Evolutionary conservation across 306 rosid genomes (phyloP), one percentile per base, ranked within the genome.

Genomic region (Cucumis cinereus): DNA sequence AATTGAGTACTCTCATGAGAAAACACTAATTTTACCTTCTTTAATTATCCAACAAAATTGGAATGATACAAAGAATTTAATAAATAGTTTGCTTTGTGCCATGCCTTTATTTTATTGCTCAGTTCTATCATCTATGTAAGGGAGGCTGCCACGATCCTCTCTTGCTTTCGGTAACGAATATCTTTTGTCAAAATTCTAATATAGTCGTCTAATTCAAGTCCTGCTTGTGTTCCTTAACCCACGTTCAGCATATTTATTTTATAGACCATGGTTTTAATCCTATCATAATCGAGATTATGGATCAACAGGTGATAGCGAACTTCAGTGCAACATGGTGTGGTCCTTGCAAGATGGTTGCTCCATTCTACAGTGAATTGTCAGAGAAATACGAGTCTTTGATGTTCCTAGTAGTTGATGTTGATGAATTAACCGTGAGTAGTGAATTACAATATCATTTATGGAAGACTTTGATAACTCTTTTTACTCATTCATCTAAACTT

Each of bases 281-380:
- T 45, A 43, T 12, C 38, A 52, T 23, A 62, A 73, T 72, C 74
- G 76, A 76, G 63, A 66, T 75, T 85, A 38, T 70, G 52, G 52
- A 77, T 77, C 62, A 35, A 83, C 91, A 94, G 99, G 92, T 95
- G 80, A 28, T 95, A 76, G 98, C 96, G 16, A 95, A 94, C 85
- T 94, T 94, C 93, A 91, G 97, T 79, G 98, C 98, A 56, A 74
- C 91, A 14, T 94, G 98, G 98, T 94, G 98, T 79, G 96, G 96
- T 81, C 98, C 98, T 35, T 94, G 98, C 80, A 94, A 88, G 87
- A 61, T 88, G 82, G 77, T 92, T 78, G 92, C 93, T 5, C 96
- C 98, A 15, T 89, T 81, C 78, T 92, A 79, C 79, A 6, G 79
- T 50, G 98, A 95, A 81, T 80, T 95, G 82, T 95, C 99, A 20